phyloP scores from a whole-genome alignment of 2,329 filamentous ascomycete genomes.

The Ploettnerulaceae sp. region DNA sequence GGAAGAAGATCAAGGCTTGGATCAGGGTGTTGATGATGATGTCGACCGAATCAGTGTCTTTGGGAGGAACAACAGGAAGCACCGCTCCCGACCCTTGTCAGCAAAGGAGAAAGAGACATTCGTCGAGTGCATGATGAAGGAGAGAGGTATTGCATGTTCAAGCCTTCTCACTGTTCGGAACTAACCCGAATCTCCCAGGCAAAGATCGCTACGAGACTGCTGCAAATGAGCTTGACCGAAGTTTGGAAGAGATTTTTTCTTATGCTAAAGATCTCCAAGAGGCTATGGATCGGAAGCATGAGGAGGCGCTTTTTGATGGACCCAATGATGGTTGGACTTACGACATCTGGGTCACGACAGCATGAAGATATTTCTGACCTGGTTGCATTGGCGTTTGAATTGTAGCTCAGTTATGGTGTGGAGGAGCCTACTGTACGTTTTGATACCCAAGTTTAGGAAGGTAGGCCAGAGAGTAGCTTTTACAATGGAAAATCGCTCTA shows the following conservation, averaged over 20 bases:
- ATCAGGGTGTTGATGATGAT: constrained; percentile 6
- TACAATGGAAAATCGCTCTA: background rate
- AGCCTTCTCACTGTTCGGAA: background rate
- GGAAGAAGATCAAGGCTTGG: too few species aligned
- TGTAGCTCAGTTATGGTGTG: background rate
- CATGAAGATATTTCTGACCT: background rate
- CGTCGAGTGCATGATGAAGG: constrained; percentile 17
- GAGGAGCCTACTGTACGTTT: too few species aligned
- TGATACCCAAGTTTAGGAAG: background rate
- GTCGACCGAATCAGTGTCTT: constrained; percentile 17
- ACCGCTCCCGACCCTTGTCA: constrained; percentile 8
- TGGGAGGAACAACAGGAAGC: constrained; percentile 16
- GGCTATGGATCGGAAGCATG: constrained; percentile 20
- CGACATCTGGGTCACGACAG: constrained; percentile 15
- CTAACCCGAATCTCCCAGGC: constrained; percentile 13
- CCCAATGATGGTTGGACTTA: constrained; percentile 23
- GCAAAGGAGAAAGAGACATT: constrained; percentile 13
- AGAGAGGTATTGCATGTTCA: constrained; percentile 5
- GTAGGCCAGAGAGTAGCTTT: too few species aligned
- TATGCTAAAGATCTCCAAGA: constrained; percentile 28
- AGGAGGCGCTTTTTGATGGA: constrained; percentile 12
- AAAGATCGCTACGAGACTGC: constrained; percentile 21
- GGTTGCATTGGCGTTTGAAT: background rate
- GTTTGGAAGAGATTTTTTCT: constrained; percentile 29
- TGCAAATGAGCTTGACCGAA: constrained; percentile 18